phyloP scores from a whole-genome alignment of 306 rosid genomes.

The Casuarina equisetifolia region DNA sequence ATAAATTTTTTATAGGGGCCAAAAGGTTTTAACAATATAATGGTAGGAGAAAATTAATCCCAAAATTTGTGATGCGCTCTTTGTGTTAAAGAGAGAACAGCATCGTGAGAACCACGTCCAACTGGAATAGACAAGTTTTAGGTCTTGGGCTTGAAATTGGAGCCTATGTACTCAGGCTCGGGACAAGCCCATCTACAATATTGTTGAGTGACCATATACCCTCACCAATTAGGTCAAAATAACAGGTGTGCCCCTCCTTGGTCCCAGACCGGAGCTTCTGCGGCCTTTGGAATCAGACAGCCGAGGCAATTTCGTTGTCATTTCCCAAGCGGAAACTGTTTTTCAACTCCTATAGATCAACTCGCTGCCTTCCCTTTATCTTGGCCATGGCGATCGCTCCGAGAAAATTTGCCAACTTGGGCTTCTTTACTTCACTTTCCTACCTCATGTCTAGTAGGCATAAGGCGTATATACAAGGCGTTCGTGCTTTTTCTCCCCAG shows the following conservation, averaged over 20 bases:
- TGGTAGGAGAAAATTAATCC: no score
- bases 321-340: not conserved
- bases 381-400: constrained; percentile 29
- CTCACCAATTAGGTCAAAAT: not conserved
- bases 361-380: not conserved
- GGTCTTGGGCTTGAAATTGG: not conserved
- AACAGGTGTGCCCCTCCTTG: not conserved
- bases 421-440: constrained; percentile 26
- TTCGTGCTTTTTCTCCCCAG: constrained; percentile 14
- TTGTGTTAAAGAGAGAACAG: no score
- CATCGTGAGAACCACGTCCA: no score
- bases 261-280: not conserved
- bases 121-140: not conserved
- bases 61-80: no score
- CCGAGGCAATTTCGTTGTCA: not conserved
- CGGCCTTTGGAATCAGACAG: constrained; percentile 4
- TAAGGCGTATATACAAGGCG: constrained; percentile 9
- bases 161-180: not conserved
- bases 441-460: constrained; percentile 10
- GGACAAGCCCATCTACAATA: not conserved
- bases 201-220: not conserved
- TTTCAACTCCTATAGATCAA: not conserved
- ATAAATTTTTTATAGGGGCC: no score
- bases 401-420: constrained; percentile 34
- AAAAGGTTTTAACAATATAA: no score